Base-by-base conservation (phyloP, 352 stramenopile genomes). In the Globisporangium mamillatum region DNA sequence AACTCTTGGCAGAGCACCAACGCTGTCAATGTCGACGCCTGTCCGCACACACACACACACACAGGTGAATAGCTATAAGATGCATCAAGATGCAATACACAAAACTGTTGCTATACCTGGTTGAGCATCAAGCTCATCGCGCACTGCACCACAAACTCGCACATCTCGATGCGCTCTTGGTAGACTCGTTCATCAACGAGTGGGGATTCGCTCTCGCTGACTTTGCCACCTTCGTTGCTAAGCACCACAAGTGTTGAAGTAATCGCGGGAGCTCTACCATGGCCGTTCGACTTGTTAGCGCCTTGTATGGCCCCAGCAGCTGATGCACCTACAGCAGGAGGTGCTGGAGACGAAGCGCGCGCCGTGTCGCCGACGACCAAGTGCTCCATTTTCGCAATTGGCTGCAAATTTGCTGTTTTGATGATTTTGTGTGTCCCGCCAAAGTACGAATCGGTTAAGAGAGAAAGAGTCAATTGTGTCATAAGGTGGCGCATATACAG, bases 1-100 rank as follows among this genome's bases (percentile, higher is more conserved):
- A 72, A 70, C 24, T 34, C 52, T 46, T 75, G 66, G 9, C 34
- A 56, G 34, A 72, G 61, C 56, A 72, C 66, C 10, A 75, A 27
- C 38, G 66, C 66, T 8, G 69, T 69, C 44, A 67, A 18, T 10
- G 68, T 71, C 38, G 34, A 57, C n/a, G 68, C 60, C 68, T 74
- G 34, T n/a, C 22, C 24, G 10, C n/a, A 22, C 3, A 46, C 7
- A 22, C 44, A 20, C 8, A n/a, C 38, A 20, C 4, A 6, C 25
- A 4, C 38, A 66, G n/a, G 3, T 50, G 29, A 25, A 9, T 34
- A 61, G 8, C 20, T 20, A 22, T 52, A 24, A 1, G 5, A 10
- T 3, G 18, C 5, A 20, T 22, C 16, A 22, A n/a, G 7, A n/a
- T 22, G 18, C 12, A 3, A 12, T 1, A 41, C 2, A 6, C 38